Conservation (phyloP, 345 rosid genomes). For the Citrus maxima region DNA sequence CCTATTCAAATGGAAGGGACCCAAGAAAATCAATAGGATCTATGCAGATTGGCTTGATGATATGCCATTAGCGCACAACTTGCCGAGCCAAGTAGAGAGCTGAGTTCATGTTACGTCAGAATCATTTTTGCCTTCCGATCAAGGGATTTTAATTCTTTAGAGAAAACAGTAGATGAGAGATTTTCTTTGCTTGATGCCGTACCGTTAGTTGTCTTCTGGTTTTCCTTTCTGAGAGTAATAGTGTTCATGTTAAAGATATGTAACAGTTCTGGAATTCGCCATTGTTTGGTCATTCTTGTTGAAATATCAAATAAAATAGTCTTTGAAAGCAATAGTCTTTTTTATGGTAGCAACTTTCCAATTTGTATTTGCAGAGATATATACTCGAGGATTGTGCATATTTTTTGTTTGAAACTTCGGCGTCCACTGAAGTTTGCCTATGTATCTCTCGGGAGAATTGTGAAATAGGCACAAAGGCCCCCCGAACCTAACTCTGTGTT, state of each 20-base stretch:
- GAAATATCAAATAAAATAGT: background rate
- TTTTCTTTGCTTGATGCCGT: background rate
- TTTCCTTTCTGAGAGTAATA: background rate
- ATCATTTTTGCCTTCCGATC: background rate
- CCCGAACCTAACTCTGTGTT: no score
- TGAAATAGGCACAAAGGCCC: no score
- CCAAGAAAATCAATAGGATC: constrained; percentile 77
- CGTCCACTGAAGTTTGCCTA: background rate
- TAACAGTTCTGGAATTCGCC: background rate
- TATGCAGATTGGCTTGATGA: constrained; percentile 97
- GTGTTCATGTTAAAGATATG: background rate
- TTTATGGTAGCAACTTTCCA: background rate
- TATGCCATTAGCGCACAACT: constrained; percentile 53
- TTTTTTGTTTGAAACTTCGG: background rate
- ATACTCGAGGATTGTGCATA: background rate
- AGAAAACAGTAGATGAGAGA: background rate
- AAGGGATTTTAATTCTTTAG: background rate
- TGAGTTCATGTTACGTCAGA: constrained; percentile 20
- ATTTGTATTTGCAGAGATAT: background rate
- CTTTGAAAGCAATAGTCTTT: background rate
- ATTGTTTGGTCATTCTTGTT: background rate
- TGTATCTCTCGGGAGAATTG: background rate
- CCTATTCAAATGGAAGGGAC: constrained; percentile 72
- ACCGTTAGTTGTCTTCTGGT: background rate
- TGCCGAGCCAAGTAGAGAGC: constrained; percentile 45